Evolutionary conservation across 2,329 filamentous ascomycete species (phyloP), one percentile per base, ranked within the genome.

Genomic region (Trichophyton verrucosum): DNA sequence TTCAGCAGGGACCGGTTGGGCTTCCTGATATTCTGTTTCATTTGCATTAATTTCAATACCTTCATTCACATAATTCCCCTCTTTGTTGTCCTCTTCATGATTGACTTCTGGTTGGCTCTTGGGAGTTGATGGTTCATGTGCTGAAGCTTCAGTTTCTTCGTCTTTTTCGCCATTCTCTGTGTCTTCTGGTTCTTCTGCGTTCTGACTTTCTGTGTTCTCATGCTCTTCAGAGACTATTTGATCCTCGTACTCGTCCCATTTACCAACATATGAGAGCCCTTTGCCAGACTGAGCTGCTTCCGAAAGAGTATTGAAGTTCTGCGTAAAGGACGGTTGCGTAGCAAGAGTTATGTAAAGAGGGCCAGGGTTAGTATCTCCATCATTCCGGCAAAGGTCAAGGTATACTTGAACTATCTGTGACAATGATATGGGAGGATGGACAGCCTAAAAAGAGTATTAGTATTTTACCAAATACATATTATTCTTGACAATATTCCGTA

Each of bases 351-450:
- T 73, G 65, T 83, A 82, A n/a, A 86, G 75, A 15, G 82, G 80
- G 36, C 81, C 77, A 1, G 79, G 77, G 22, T 77, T 70, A 59
- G 78, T 73, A 46, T 76, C 70, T 24, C 78, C 81, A 68, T 86
- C 84, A 67, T 87, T 84, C 36, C 76, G 76, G 64, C 81, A 78
- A 53, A 88, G 73, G 15, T 77, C 75, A 61, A 84, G 71, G 66
- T 85, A 86, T 53, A 86, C 69, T 59, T 82, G 77, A 62, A 87
- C 71, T 51, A 88, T 74, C 61, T 85, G 77, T 53, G 78, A 74
- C 58, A 87, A 73, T 11, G 55, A 42, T n/a, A 57, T 44, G 42
- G 33, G 13, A 56, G 80, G 79, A 63, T 81, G 72, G 66, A 77
- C 73, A 65, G 75, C 73, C 56, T 77, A 70, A 67, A 79, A 44